Percentiles rank a stretch among this genome's conserved stretches.
Evolutionary conservation across 2,329 filamentous ascomycete species (phyloP).

Genomic region (Cladosporium sp.): DNA sequence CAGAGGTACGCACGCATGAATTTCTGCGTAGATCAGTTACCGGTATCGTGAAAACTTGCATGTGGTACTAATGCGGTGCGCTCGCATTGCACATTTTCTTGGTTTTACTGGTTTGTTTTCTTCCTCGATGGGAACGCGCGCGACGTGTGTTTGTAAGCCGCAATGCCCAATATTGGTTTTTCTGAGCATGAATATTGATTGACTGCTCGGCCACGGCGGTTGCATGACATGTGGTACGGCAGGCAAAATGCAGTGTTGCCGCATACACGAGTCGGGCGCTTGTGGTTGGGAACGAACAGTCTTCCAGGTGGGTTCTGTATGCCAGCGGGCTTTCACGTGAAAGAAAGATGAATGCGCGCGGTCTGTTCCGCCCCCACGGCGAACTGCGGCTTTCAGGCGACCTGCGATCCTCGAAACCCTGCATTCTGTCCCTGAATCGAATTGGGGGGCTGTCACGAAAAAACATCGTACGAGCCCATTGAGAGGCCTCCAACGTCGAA

Average conservation of each 20-base stretch:
- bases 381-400: neutral
- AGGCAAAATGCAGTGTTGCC: neutral
- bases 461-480: conserved; percentile 5
- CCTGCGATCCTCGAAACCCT: conserved; percentile 2
- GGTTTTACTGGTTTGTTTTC: neutral
- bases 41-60: neutral
- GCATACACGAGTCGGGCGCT: neutral
- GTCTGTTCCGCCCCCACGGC: neutral
- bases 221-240: neutral
- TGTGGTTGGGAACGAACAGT: too few species aligned
- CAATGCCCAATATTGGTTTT: neutral
- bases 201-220: neutral
- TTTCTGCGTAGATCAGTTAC: neutral
- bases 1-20: neutral
- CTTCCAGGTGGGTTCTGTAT: too few species aligned
- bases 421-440: conserved; percentile 3
- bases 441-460: neutral
- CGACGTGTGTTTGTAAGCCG: neutral
- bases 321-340: neutral
- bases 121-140: too few species aligned
- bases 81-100: neutral
- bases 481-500: neutral
- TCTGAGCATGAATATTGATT: neutral
- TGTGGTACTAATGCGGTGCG: neutral
- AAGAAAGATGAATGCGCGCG: neutral